These are phyloP conservation scores for Ogataea methylovora DNA, from an alignment of 805 yeast species.

Conservation along the genomic window DNA sequence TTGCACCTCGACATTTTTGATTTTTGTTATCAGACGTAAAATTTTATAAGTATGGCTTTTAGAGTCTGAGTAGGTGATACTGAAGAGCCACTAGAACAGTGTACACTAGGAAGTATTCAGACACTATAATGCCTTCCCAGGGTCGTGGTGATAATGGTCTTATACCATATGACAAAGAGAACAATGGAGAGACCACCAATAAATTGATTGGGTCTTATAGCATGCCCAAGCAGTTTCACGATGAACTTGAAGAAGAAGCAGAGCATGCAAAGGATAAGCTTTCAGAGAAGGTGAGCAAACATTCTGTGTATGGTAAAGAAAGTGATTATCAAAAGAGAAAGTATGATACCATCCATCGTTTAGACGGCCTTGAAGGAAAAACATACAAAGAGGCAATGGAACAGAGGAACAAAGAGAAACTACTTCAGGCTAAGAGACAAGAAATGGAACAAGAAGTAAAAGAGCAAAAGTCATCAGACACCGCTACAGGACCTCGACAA, in stretches of 20 bases:
- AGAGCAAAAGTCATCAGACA: conserved; percentile 10
- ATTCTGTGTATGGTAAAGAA: conserved; percentile 29
- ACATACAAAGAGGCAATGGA: conserved; percentile 35
- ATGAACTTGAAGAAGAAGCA: conserved; percentile 10
- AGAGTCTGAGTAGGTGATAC: no score
- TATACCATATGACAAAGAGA: not conserved
- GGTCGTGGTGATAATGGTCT: not conserved
- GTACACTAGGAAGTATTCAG: no score
- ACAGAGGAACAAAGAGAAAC: conserved; percentile 30
- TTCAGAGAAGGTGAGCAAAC: conserved; percentile 16
- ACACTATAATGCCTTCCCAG: not conserved
- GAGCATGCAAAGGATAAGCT: conserved; percentile 15
- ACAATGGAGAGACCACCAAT: not conserved
- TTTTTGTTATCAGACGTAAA: no score
- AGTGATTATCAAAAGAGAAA: conserved; percentile 39
- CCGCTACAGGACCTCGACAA: conserved; percentile 6
- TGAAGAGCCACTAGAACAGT: no score
- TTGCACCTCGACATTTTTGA: no score
- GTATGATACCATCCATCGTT: conserved; percentile 9
- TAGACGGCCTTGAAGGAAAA: conserved; percentile 6
- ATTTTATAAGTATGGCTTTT: no score
- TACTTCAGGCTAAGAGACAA: conserved; percentile 28
- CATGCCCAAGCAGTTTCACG: conserved; percentile 7
- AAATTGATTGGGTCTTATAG: not conserved
- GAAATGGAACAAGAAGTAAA: conserved; percentile 12